phyloP scores from a whole-genome alignment of 2,329 filamentous ascomycete species.

The Xylaria sp. region DNA sequence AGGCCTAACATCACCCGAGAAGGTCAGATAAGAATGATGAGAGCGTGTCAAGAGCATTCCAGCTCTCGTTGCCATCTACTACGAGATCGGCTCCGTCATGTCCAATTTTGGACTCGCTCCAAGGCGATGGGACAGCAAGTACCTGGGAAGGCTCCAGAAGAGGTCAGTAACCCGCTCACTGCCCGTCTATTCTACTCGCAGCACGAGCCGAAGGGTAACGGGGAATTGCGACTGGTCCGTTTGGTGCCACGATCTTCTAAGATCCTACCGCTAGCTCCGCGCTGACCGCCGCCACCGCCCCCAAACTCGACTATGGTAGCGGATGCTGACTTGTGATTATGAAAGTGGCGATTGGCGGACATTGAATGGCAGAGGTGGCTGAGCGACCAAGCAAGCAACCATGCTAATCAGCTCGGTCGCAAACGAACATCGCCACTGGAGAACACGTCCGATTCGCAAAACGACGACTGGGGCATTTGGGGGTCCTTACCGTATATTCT shows the following conservation, averaged over 20 bases:
- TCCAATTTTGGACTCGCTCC: constrained; percentile 30
- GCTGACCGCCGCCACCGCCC: not conserved
- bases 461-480: constrained; percentile 31
- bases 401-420: not conserved
- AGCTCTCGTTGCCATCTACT: constrained; percentile 34
- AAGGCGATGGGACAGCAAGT: constrained; percentile 25
- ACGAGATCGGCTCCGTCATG: constrained; percentile 35
- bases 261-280: not conserved
- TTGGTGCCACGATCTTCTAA: not conserved
- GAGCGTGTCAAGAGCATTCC: constrained; percentile 37
- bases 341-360: constrained; percentile 34
- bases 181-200: not conserved
- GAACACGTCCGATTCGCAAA: not conserved
- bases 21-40: constrained; percentile 31
- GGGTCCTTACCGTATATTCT: constrained; percentile 37
- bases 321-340: constrained; percentile 6
- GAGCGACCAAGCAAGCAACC: constrained; percentile 27
- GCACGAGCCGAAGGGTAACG: not conserved
- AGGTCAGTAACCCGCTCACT: constrained; percentile 19
- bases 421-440: not conserved
- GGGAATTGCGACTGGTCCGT: not conserved
- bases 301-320: not conserved
- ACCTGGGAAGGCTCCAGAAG: constrained; percentile 31
- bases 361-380: constrained; percentile 38
- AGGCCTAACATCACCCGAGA: not conserved